These are phyloP conservation scores for Talaromyces rugulosus DNA, from an alignment of 2,329 filamentous ascomycete genomes.

Conservation along the genomic window DNA sequence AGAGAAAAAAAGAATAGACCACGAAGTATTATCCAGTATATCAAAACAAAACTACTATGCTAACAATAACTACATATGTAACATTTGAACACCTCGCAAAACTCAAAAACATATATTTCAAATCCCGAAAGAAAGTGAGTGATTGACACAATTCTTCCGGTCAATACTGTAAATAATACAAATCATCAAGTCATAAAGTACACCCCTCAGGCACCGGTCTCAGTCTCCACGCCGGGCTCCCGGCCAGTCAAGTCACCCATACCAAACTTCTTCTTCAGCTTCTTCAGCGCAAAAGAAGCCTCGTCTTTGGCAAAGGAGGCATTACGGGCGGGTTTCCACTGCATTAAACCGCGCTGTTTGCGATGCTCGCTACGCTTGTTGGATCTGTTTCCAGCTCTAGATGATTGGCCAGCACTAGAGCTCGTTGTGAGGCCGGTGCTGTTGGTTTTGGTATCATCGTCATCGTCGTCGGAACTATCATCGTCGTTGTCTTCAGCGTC, in stretches of 20 bases:
- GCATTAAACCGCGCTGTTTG: conserved; percentile 87
- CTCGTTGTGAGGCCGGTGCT: conserved; percentile 19
- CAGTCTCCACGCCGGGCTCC: conserved; percentile 84
- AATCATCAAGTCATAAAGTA: background rate
- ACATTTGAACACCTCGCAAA: background rate
- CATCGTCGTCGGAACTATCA: background rate
- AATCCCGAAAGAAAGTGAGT: background rate
- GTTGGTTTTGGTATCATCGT: conserved; percentile 9
- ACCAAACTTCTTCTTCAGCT: conserved; percentile 67
- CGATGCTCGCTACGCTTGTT: conserved; percentile 60
- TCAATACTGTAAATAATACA: background rate
- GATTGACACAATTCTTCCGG: background rate
- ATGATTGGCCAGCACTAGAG: conserved; percentile 17
- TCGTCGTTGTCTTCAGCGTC: background rate
- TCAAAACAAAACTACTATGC: too few species aligned
- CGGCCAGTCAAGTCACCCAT: conserved; percentile 68
- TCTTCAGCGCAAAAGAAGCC: conserved; percentile 70
- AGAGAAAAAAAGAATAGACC: too few species aligned
- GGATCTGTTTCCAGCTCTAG: conserved; percentile 26
- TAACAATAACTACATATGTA: too few species aligned
- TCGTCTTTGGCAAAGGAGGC: conserved; percentile 84
- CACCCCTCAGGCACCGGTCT: conserved; percentile 34
- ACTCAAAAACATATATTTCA: background rate
- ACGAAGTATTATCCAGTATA: too few species aligned
- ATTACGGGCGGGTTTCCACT: conserved; percentile 89